Evolutionary conservation across 441 rosid species (phyloP).

Genomic region (Erodium chrysanthum): DNA sequence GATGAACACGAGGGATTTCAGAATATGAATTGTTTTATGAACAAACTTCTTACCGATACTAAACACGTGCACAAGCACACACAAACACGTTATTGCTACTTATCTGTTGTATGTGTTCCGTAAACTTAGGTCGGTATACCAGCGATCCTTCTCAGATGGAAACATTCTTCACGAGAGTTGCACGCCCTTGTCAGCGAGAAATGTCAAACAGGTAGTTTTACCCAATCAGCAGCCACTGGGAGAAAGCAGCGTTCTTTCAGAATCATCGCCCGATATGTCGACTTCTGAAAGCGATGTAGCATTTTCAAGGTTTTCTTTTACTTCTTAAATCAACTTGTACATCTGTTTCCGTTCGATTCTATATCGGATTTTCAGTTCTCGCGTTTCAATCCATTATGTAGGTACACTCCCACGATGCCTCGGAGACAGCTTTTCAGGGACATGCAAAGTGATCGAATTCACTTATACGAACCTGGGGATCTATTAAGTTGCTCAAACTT

Average conservation of each 20-base stretch:
- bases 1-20: too few relatives aligned
- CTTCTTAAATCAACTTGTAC: too few relatives aligned
- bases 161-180: slow-evolving; percentile 48
- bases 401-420: slow-evolving; percentile 63
- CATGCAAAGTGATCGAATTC: slow-evolving; percentile 36
- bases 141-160: slow-evolving; percentile 87
- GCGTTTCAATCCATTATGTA: slow-evolving; percentile 19
- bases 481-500: slow-evolving; percentile 59
- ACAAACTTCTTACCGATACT: too few relatives aligned
- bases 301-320: slow-evolving; percentile 49
- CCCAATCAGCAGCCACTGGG: slow-evolving; percentile 33
- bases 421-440: slow-evolving; percentile 59
- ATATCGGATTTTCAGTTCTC: slow-evolving; percentile 11
- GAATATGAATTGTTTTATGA: too few relatives aligned
- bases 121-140: slow-evolving; percentile 29
- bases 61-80: too few relatives aligned
- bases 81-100: too few relatives aligned
- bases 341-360: too few relatives aligned
- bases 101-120: background rate
- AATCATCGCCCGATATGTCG: slow-evolving; percentile 78
- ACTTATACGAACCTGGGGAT: slow-evolving; percentile 51
- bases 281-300: slow-evolving; percentile 51
- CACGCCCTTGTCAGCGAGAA: slow-evolving; percentile 39
- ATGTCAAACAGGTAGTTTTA: slow-evolving; percentile 36
- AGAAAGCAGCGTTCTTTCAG: slow-evolving; percentile 36